These are phyloP conservation scores for Orbilia ellipsospora DNA, from an alignment of 2,329 filamentous ascomycete genomes.

Conservation along the genomic window DNA sequence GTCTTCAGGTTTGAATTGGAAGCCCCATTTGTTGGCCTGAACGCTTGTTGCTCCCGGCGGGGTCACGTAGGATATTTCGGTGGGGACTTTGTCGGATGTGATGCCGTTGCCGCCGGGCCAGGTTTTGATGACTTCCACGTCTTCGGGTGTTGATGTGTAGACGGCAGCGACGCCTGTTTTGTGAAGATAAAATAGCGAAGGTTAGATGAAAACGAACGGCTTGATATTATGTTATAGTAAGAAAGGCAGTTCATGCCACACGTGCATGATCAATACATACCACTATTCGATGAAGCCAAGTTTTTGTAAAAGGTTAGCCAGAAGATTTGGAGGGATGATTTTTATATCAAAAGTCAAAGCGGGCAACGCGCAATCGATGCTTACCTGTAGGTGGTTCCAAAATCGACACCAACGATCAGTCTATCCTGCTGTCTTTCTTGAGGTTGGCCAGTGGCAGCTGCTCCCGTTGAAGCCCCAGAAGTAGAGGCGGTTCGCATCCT, in stretches of 20 bases:
- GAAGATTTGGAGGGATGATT: neutral
- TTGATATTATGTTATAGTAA: neutral
- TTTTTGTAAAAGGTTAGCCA: no score
- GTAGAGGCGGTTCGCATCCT: slow-evolving; percentile 32
- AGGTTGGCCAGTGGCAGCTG: slow-evolving; percentile 6
- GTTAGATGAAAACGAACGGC: slow-evolving; percentile 24
- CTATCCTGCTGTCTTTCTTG: slow-evolving; percentile 46
- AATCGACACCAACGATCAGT: slow-evolving; percentile 68
- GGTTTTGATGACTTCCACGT: slow-evolving; percentile 84
- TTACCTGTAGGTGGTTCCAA: slow-evolving; percentile 67
- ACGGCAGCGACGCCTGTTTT: slow-evolving; percentile 73
- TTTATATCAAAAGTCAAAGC: neutral
- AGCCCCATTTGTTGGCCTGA: slow-evolving; percentile 75
- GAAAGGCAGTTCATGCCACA: neutral
- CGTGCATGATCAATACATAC: slow-evolving; percentile 25
- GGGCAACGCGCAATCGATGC: neutral
- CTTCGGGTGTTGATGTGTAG: slow-evolving; percentile 79
- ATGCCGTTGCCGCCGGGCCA: slow-evolving; percentile 87
- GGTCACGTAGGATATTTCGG: slow-evolving; percentile 72
- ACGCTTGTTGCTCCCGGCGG: slow-evolving; percentile 24
- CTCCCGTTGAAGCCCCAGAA: slow-evolving; percentile 16
- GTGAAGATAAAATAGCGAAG: neutral
- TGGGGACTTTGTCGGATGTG: slow-evolving; percentile 87
- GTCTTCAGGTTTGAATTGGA: slow-evolving; percentile 83
- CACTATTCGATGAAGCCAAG: slow-evolving; percentile 8